Evolutionary conservation across 1,139 yeast species (phyloP).

Genomic region (Yamadazyma spencermartinsiae): DNA sequence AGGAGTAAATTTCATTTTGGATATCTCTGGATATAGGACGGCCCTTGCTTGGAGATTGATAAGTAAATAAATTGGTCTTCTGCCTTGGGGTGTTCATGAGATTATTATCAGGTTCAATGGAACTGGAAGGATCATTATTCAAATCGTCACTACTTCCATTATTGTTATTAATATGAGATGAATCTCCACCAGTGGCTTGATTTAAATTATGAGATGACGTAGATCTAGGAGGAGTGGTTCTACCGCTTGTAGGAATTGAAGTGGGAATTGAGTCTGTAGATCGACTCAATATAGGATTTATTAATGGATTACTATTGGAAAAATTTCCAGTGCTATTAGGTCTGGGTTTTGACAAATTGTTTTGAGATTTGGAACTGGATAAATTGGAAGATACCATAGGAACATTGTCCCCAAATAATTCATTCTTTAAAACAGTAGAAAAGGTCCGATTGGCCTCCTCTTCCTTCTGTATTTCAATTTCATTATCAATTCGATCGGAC

Average conservation of each 20-base stretch:
- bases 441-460: slow-evolving; percentile 88
- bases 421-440: slow-evolving; percentile 82
- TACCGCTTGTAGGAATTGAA: slow-evolving; percentile 10
- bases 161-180: neutral
- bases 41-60: slow-evolving; percentile 65
- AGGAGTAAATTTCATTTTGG: slow-evolving; percentile 73
- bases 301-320: slow-evolving; percentile 8
- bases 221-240: slow-evolving; percentile 26
- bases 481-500: slow-evolving; percentile 45
- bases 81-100: slow-evolving; percentile 51
- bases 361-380: slow-evolving; percentile 15
- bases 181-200: neutral
- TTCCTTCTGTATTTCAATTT: slow-evolving; percentile 65
- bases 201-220: slow-evolving; percentile 14
- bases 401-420: slow-evolving; percentile 84
- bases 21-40: slow-evolving; percentile 62
- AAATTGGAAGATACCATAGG: slow-evolving; percentile 53
- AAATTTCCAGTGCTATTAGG: slow-evolving; percentile 27
- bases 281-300: slow-evolving; percentile 13
- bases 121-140: slow-evolving; percentile 1
- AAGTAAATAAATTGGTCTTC: slow-evolving; percentile 64
- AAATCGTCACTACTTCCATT: slow-evolving; percentile 11
- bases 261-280: slow-evolving; percentile 16
- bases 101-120: slow-evolving; percentile 13
- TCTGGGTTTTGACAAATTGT: slow-evolving; percentile 12